Evolutionary conservation across 202 grass and related monocot genomes (phyloP), one percentile per base, ranked within the genome.

Genomic region (Sporobolus alterniflorus): DNA sequence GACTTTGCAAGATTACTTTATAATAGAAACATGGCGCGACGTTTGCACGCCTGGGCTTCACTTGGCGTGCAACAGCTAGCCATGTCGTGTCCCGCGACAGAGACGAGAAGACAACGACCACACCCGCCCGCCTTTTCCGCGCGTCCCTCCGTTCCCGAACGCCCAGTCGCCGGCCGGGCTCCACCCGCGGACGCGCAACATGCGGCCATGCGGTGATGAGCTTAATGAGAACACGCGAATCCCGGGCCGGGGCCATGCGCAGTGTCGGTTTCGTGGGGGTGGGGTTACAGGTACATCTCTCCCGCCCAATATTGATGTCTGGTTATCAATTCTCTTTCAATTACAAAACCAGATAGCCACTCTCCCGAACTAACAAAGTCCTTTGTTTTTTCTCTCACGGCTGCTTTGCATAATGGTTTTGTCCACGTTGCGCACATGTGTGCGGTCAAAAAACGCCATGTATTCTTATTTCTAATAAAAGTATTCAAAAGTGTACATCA

Each of bases 161-260:
- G 49, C 15, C 7, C 4, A 15, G 26, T 32, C 17, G 18, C 16
- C 16, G 47, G 18, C 47, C 15, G 15, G 26, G 13, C 10, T 20
- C 65, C 74, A 14, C 66, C 22, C 7, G 24, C 42, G 25, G 10
- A 49, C 29, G 47, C 26, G 7, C 62, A 40, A 13, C 50, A 9
- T 67, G 49, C 64, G 62, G 26, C 69, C 46, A 33, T 25, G 56
- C 25, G 40, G 20, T 50, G 33, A 57, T 47, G 36, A 60, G 60
- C 59, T 15, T 6, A n/a, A n/a, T n/a, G 39, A 2, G 48, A 42
- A 60, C 69, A 68, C 70, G 84, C 50, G 70, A 68, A 54, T 65
- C 24, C 42, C 25, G 69, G 46, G 10, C 7, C 16, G 31, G 36
- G 65, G 11, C 29, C 21, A 24, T 20, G 33, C 32, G n/a, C 52